Percentiles rank a stretch among this genome's conserved stretches.
These are phyloP conservation scores for Trametes cubensis DNA, from an alignment of 768 basidiomycete species.

Conservation along the genomic window DNA sequence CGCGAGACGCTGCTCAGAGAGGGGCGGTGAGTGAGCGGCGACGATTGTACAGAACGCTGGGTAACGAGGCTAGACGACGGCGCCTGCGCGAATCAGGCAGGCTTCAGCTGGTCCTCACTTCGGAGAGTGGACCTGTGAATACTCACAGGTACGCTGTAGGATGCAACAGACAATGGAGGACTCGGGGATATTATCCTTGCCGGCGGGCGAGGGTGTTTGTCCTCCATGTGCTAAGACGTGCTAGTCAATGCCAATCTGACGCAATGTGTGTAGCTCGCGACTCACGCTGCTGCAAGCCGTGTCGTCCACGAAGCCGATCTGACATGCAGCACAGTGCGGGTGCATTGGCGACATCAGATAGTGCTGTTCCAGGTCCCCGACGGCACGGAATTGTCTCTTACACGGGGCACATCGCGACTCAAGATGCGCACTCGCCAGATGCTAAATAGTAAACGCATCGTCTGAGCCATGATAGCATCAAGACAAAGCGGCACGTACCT, in stretches of 20 bases:
- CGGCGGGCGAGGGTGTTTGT: constrained; percentile 15
- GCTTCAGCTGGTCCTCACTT: neutral
- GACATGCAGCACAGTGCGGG: constrained; percentile 28
- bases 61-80: neutral
- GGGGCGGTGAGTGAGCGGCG: constrained; percentile 11
- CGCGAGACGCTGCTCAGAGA: neutral
- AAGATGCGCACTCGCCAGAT: constrained; percentile 12
- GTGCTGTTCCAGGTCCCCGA: constrained; percentile 16
- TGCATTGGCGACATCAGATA: constrained; percentile 23
- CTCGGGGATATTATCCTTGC: neutral
- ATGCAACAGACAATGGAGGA: neutral
- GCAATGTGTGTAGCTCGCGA: neutral
- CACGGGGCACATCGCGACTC: constrained; percentile 17
- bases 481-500: neutral
- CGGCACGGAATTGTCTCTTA: constrained; percentile 13
- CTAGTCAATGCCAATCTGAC: neutral
- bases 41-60: constrained; percentile 14
- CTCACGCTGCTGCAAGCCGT: constrained; percentile 22
- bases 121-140: no score
- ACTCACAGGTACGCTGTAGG: neutral
- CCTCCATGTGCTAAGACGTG: constrained; percentile 13
- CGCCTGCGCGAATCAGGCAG: neutral
- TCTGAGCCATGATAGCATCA: neutral
- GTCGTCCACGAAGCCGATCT: constrained; percentile 27
- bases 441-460: neutral